phyloP scores from a whole-genome alignment of 208 protist species.

The Novymonas esmeraldas region DNA sequence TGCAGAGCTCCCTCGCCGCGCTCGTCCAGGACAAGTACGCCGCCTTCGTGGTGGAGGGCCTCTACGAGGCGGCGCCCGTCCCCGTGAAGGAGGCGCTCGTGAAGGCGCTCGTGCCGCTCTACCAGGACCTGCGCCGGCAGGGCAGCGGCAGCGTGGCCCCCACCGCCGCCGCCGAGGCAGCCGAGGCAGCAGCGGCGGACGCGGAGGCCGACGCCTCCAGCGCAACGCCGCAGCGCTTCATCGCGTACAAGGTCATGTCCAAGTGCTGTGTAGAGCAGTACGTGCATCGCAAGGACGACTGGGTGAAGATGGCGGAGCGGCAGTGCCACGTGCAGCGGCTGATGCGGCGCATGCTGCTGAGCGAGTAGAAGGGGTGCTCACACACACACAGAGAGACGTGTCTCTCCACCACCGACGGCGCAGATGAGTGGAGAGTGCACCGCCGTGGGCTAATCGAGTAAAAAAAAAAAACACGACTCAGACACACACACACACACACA shows the following conservation, averaged over 20 bases:
- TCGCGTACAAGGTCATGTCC: conserved; percentile 81
- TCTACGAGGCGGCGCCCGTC: conserved; percentile 71
- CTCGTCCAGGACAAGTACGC: conserved; percentile 70
- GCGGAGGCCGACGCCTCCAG: conserved; percentile 11
- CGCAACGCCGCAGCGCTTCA: conserved; percentile 45
- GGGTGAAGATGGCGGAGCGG: conserved; percentile 72
- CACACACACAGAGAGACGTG: background rate
- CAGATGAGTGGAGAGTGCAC: too few species aligned
- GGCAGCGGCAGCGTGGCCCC: conserved; percentile 1
- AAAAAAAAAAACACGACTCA: too few species aligned
- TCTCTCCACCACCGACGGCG: too few species aligned
- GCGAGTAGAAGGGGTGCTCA: conserved; percentile 3
- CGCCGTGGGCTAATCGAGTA: too few species aligned
- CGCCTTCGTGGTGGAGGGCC: conserved; percentile 72
- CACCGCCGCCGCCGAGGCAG: background rate
- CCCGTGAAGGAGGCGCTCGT: conserved; percentile 82
- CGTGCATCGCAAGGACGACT: conserved; percentile 83
- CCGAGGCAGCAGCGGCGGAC: conserved; percentile 8
- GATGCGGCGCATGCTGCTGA: conserved; percentile 61
- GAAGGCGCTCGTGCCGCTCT: conserved; percentile 71
- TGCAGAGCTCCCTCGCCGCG: conserved; percentile 43
- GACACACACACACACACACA: too few species aligned
- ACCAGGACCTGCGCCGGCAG: conserved; percentile 35
- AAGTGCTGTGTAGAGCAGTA: conserved; percentile 91
- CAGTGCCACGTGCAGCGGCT: conserved; percentile 82